These are phyloP conservation scores for Pisolithus tinctorius DNA, from an alignment of 768 basidiomycete species.

Conservation along the genomic window DNA sequence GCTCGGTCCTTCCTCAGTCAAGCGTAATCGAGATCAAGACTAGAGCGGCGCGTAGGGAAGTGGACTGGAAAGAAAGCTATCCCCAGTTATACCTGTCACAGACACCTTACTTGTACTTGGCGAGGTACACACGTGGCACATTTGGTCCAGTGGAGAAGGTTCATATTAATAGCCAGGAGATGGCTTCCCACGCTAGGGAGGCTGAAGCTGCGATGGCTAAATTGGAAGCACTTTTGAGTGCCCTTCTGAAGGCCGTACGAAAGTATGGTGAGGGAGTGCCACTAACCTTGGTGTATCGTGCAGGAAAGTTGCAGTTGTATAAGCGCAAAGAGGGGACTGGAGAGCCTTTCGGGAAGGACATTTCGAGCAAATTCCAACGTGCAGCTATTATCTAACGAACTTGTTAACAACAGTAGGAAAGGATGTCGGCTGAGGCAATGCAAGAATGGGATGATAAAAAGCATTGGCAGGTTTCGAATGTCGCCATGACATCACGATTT, in stretches of 20 bases:
- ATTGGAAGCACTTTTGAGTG: constrained; percentile 21
- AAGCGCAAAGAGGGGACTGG: constrained; percentile 32
- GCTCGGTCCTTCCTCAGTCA: constrained; percentile 28
- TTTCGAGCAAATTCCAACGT: constrained; percentile 15
- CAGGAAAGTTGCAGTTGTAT: constrained; percentile 40
- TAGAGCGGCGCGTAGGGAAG: constrained; percentile 18
- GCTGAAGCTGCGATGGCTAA: constrained; percentile 17
- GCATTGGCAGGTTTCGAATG: too few species aligned
- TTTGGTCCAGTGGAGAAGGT: constrained; percentile 47
- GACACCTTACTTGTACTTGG: constrained; percentile 55
- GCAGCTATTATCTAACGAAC: too few species aligned
- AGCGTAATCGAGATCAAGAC: constrained; percentile 32
- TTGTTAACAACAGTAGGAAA: too few species aligned
- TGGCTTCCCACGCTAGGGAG: constrained; percentile 16
- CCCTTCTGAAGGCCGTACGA: constrained; percentile 43
- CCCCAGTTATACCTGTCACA: constrained; percentile 67
- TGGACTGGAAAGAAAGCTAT: constrained; percentile 56
- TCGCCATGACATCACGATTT: too few species aligned
- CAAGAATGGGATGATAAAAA: too few species aligned
- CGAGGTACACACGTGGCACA: constrained; percentile 45
- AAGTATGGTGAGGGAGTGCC: constrained; percentile 46
- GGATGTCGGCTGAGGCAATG: too few species aligned
- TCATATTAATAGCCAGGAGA: constrained; percentile 27
- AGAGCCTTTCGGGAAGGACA: constrained; percentile 13
- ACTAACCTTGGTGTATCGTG: constrained; percentile 48